Percentiles rank a stretch among this genome's conserved stretches.
Evolutionary conservation across 257 asterid genomes (phyloP).

Genomic region (Petunia secreta): DNA sequence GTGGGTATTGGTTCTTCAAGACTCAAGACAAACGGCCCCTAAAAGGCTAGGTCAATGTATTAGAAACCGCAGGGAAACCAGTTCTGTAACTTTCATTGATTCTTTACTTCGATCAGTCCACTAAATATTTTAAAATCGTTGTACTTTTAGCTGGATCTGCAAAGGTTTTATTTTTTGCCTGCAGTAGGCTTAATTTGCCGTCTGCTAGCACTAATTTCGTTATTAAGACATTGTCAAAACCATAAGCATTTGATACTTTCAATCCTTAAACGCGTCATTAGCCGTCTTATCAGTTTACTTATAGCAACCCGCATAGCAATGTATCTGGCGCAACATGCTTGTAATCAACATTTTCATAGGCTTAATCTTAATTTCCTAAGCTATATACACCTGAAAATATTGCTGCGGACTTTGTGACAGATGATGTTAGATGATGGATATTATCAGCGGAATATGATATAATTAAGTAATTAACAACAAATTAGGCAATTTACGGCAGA

Average conservation of each 20-base stretch:
- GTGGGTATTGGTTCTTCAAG: too few species aligned
- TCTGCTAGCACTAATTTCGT: slow-evolving; percentile 30
- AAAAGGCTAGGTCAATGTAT: neutral
- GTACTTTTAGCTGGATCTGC: neutral
- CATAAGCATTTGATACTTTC: neutral
- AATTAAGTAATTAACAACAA: too few species aligned
- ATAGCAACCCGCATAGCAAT: slow-evolving; percentile 17
- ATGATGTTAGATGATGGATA: too few species aligned
- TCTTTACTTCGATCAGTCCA: slow-evolving; percentile 13
- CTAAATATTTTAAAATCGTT: neutral
- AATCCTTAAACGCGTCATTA: slow-evolving; percentile 48
- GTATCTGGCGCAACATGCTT: slow-evolving; percentile 15
- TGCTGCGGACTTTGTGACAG: too few species aligned
- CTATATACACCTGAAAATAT: neutral
- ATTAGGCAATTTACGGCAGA: too few species aligned
- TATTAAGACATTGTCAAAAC: slow-evolving; percentile 38
- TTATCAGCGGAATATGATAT: too few species aligned
- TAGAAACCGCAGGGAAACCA: slow-evolving; percentile 22
- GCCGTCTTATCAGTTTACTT: slow-evolving; percentile 38
- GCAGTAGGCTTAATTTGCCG: slow-evolving; percentile 24
- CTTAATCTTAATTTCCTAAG: neutral
- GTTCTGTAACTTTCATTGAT: slow-evolving; percentile 39
- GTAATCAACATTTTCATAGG: neutral
- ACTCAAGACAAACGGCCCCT: too few species aligned
- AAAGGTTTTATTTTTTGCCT: neutral